Evolutionary conservation across 805 yeast species (phyloP).

Genomic region (Tetrapisispora nanseiensis): DNA sequence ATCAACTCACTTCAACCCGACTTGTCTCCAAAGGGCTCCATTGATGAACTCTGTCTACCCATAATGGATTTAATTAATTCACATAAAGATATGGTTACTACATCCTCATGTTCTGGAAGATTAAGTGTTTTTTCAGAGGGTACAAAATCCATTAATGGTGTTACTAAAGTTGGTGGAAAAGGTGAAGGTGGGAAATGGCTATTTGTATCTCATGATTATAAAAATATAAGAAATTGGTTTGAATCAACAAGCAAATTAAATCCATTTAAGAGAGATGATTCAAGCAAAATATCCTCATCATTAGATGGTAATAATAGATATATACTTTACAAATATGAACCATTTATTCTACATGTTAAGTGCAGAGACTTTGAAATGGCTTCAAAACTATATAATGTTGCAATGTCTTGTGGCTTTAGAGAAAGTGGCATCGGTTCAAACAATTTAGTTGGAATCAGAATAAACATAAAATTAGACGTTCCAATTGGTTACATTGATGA

Average conservation of each 20-base stretch:
- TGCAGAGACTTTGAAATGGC: constrained; percentile 57
- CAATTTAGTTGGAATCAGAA: constrained; percentile 67
- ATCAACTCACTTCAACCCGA: constrained; percentile 43
- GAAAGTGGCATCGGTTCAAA: constrained; percentile 81
- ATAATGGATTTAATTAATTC: constrained; percentile 58
- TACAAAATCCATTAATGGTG: constrained; percentile 30
- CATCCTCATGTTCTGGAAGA: constrained; percentile 84
- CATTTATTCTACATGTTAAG: constrained; percentile 74
- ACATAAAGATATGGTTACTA: constrained; percentile 63
- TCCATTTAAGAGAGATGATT: constrained; percentile 6
- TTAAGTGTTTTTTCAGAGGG: constrained; percentile 79
- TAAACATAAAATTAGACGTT: constrained; percentile 54
- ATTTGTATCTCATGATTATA: constrained; percentile 61
- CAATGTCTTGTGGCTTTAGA: constrained; percentile 79
- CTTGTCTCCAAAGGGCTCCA: constrained; percentile 79
- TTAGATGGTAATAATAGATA: constrained; percentile 34
- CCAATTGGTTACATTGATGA: constrained; percentile 56
- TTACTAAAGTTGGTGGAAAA: constrained; percentile 58
- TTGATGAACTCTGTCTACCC: constrained; percentile 68
- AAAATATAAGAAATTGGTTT: constrained; percentile 42
- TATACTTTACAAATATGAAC: constrained; percentile 72
- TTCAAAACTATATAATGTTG: constrained; percentile 49
- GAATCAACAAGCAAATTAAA: constrained; percentile 21
- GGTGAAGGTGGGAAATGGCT: constrained; percentile 83
- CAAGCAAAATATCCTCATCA: not conserved